Base-by-base conservation (phyloP, 2,329 filamentous ascomycete species). In the Beauveria rudraprayagi region DNA sequence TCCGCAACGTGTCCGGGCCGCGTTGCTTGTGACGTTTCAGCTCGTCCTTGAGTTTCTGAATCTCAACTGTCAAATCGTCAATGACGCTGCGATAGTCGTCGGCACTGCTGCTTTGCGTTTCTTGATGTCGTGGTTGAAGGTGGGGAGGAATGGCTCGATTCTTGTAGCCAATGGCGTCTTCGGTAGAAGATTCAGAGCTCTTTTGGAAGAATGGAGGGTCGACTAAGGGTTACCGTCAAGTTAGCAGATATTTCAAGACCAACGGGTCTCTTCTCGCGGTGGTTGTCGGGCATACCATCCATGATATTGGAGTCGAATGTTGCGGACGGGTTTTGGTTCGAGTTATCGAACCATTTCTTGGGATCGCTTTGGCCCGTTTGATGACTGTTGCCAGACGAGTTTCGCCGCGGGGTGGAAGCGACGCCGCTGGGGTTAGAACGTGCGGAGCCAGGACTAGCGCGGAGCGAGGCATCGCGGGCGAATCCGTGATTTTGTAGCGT, bases 81-180 rank as follows among this genome's bases (percentile, higher is more conserved):
- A 96, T 95, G 17, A 96, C 90, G 65, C 88, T 88, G 52, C 91
- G 81, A 63, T 86, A 92, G 61, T 92, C 90, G 61, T 90, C 89
- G 30, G 83, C 85, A 56, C 86, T 87, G 69, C 84, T 90, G 68
- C 75, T 83, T 22, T 73, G 82, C 3, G 75, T 74, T 43, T 70
- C 62, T 0, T 69, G 43, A 10, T 17, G 40, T 3, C 37, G 55
- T 19, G 24, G 53, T 48, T 50, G 67, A 4, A 73, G 72, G 8
- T 71, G 72, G 0, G 74, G 65, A 0, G 66, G 70, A 3, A 46
- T 66, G 19, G 63, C 67, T 53, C 64, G 64, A 37, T 69, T 63
- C 65, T 65, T 63, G 65, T 64, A 63, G 61, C 62, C 69, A 1
- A 65, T 64, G 34, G 69, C 67, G 1, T 77, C 80, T 63, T 81